Base-by-base conservation (phyloP, 257 asterid species). In the Thymus quinquecostatus region DNA sequence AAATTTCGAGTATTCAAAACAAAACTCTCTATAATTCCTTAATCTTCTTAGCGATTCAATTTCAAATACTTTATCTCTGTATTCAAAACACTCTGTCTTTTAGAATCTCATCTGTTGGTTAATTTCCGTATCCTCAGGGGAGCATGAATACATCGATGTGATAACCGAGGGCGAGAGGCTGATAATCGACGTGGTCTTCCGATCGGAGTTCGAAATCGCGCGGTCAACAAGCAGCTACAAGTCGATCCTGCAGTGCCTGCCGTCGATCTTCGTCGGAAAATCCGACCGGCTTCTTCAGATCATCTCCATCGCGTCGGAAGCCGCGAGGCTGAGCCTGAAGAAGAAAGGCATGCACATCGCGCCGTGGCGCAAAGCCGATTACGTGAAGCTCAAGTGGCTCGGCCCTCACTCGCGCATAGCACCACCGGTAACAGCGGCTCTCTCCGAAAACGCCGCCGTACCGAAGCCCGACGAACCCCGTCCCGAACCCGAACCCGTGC, bases 311-410 rank as follows among this genome's bases (percentile, higher is more conserved):
- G 88, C 85, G 2, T 82, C 98, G 5, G 98, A 90, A 47, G 92
- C 96, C 9, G 97, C 96, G 13, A 75, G 82, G 47, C 81, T 69
- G 64, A 93, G 98, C 80, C 76, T 93, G 36, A 93, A 87, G 88
- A 93, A 88, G 91, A 93, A 93, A 75, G 98, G 91, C 3, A 90
- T 93, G 98, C 97, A 93, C 64, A 80, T 93, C 61, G 91, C 98
- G 38, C 97, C 98, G 2, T 93, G 98, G 98, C 95, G 98, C 21
- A 90, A 88, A 78, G 80, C 89, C 4, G 97, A 93, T 64, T 93
- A 90, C 77, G 73, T 85, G 27, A 91, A 83, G 63, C 82, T 89
- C 1, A 93, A 93, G 71, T 93, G 98, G 98, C 88, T 93, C 47
- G 74, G 96, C 76, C 83, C 94, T 5, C 82, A 84, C 79, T 70